Evolutionary conservation across 2,329 filamentous ascomycete genomes (phyloP).

Genomic region (Cladosporium phlei): DNA sequence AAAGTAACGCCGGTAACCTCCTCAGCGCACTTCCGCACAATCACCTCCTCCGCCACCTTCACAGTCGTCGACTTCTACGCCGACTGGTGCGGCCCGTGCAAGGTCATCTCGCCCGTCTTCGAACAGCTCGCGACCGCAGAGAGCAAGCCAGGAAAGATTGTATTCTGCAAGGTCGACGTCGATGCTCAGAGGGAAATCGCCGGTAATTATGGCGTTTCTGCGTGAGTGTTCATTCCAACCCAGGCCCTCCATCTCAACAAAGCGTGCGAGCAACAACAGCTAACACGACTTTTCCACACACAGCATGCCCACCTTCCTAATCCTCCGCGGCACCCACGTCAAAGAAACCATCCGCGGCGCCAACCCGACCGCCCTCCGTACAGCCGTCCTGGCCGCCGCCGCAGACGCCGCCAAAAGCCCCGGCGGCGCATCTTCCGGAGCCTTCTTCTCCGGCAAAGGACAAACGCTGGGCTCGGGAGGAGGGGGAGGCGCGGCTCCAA

Average conservation of each 20-base stretch:
- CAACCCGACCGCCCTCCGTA: constrained; percentile 45
- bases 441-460: constrained; percentile 39
- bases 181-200: constrained; percentile 50
- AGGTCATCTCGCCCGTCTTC: constrained; percentile 50
- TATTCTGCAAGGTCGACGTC: constrained; percentile 54
- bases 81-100: constrained; percentile 55
- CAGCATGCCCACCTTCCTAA: constrained; percentile 47
- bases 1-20: constrained; percentile 30
- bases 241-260: not conserved
- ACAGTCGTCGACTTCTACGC: constrained; percentile 34
- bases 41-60: constrained; percentile 29
- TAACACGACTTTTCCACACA: no score
- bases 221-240: no score
- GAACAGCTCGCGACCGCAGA: constrained; percentile 49
- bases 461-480: constrained; percentile 36
- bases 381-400: constrained; percentile 43
- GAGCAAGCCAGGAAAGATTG: constrained; percentile 41
- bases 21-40: constrained; percentile 28
- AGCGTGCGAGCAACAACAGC: not conserved
- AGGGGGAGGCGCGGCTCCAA: constrained; percentile 18
- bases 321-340: constrained; percentile 41
- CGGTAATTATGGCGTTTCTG: constrained; percentile 45
- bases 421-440: constrained; percentile 18
- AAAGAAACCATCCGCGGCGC: constrained; percentile 46
- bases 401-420: constrained; percentile 36